Conservation (phyloP, 345 rosid species). For the Sonneratia alba region DNA sequence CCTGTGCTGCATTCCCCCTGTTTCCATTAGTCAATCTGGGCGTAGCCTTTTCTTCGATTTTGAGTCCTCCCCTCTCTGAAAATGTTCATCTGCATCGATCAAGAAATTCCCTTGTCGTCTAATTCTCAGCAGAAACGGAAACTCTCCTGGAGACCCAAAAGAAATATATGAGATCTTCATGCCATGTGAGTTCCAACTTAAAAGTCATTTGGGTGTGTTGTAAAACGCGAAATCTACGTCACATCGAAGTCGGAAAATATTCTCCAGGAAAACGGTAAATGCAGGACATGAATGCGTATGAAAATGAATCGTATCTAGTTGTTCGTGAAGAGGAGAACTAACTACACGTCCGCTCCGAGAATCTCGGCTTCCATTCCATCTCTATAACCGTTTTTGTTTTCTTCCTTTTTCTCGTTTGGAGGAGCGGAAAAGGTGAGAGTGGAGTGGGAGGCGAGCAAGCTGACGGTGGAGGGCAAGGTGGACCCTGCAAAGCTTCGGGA, state of each 20-base stretch:
- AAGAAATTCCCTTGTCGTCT: not conserved
- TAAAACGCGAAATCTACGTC: not conserved
- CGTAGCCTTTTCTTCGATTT: not conserved
- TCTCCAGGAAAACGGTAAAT: not conserved
- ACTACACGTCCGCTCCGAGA: not conserved
- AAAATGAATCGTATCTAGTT: not conserved
- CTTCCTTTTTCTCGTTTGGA: not conserved
- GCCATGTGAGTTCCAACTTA: not conserved
- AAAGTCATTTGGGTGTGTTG: not conserved
- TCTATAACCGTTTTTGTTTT: not conserved
- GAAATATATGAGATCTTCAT: not conserved
- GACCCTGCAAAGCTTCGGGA: constrained; percentile 29
- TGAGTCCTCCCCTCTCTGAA: not conserved
- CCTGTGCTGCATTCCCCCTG: not conserved
- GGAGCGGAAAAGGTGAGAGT: constrained; percentile 34
- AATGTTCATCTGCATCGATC: no score
- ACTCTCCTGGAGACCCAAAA: not conserved
- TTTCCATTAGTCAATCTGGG: not conserved
- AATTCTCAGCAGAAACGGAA: not conserved
- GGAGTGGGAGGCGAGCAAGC: constrained; percentile 25
- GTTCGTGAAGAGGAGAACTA: not conserved
- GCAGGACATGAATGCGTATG: not conserved
- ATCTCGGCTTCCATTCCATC: not conserved
- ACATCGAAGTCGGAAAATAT: not conserved
- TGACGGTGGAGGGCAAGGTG: constrained; percentile 33